Evolutionary conservation across 805 yeast genomes (phyloP).

Genomic region (Cyberlindnera galapagoensis): DNA sequence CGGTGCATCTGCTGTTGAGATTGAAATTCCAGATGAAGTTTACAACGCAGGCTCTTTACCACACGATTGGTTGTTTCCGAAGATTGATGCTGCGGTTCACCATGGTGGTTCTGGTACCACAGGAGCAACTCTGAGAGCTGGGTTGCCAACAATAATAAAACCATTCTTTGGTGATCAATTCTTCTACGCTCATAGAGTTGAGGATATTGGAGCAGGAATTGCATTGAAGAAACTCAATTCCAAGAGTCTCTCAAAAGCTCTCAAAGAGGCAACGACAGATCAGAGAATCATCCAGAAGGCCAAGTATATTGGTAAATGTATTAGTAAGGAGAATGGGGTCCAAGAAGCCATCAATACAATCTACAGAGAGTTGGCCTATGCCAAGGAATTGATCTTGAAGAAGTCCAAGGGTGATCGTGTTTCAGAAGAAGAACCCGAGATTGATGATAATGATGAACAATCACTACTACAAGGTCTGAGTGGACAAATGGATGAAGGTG

Average conservation of each 20-base stretch:
- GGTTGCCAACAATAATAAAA: conserved; percentile 83
- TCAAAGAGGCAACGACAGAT: conserved; percentile 62
- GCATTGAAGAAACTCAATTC: conserved; percentile 62
- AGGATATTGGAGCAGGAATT: conserved; percentile 83
- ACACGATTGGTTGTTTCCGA: conserved; percentile 91
- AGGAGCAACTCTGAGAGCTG: conserved; percentile 82
- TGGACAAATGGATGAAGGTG: too few relatives aligned
- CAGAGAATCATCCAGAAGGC: conserved; percentile 66
- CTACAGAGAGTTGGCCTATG: conserved; percentile 76
- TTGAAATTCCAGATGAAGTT: conserved; percentile 56
- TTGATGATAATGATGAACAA: conserved; percentile 8
- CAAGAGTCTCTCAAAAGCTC: conserved; percentile 56
- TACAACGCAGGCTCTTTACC: conserved; percentile 71
- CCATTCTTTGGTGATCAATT: conserved; percentile 97
- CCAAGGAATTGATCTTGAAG: conserved; percentile 46
- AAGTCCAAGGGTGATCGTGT: conserved; percentile 30
- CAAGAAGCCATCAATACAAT: conserved; percentile 65
- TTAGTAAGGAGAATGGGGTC: conserved; percentile 77
- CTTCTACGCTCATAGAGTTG: conserved; percentile 82
- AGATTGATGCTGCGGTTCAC: conserved; percentile 89
- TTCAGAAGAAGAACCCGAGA: conserved; percentile 11
- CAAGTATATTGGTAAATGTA: conserved; percentile 49
- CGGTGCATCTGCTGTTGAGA: conserved; percentile 29
- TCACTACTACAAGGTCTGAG: too few relatives aligned
- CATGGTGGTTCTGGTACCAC: conserved; percentile 98